Percentiles rank a stretch among this genome's conserved stretches.
phyloP scores from a whole-genome alignment of 2,329 filamentous ascomycete genomes.

The Stromatinia cepivora region DNA sequence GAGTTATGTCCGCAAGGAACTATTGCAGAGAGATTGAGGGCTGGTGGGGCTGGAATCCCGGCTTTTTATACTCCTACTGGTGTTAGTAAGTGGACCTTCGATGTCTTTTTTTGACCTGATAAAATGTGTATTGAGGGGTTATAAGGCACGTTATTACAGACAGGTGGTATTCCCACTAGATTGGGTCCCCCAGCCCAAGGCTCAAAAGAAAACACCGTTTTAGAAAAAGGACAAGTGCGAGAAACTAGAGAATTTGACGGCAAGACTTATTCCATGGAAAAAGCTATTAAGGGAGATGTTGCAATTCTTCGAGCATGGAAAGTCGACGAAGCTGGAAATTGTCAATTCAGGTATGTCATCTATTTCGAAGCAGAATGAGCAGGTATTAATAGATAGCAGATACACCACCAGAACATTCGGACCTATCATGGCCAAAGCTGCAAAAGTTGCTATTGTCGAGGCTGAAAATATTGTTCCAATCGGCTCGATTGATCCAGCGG shows the following conservation, averaged over 20 bases:
- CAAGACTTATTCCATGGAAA: conserved; percentile 74
- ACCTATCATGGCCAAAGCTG: conserved; percentile 77
- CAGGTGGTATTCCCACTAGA: conserved; percentile 65
- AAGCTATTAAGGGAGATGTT: conserved; percentile 71
- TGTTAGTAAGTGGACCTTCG: conserved; percentile 50
- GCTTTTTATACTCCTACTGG: conserved; percentile 79
- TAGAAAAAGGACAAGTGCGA: conserved; percentile 63
- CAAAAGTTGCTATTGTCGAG: conserved; percentile 74
- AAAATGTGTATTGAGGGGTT: not conserved
- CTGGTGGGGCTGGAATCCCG: conserved; percentile 72
- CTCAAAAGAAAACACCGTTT: conserved; percentile 42
- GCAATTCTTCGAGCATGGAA: conserved; percentile 77
- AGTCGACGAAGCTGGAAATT: conserved; percentile 74
- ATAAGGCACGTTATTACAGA: conserved; percentile 62
- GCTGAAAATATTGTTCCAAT: conserved; percentile 78
- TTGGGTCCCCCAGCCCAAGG: conserved; percentile 54
- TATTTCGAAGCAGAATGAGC: conserved; percentile 34
- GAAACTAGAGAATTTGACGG: conserved; percentile 74
- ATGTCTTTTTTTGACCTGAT: not conserved
- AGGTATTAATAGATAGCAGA: conserved; percentile 9
- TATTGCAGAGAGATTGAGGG: conserved; percentile 67
- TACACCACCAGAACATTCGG: conserved; percentile 75
- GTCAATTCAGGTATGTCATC: conserved; percentile 39
- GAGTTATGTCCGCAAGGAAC: conserved; percentile 76
- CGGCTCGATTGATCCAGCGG: conserved; percentile 70